Evolutionary conservation across 108 stramenopile genomes (phyloP), one percentile per base, ranked within the genome.

Genomic region (Conticribra weissflogii): DNA sequence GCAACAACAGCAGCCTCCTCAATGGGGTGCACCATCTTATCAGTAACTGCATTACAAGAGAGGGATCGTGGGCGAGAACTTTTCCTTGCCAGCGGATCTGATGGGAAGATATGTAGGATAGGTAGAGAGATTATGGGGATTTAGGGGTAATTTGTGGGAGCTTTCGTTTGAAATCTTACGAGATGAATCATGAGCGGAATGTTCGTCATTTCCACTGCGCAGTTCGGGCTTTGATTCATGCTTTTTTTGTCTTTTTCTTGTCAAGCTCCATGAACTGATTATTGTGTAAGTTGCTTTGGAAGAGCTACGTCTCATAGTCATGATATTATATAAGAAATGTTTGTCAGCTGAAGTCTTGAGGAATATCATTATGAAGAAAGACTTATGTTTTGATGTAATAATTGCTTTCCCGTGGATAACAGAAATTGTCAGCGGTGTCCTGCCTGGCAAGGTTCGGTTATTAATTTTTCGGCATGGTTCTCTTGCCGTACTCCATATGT

Each of bases 1-100:
- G 50, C 81, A 79, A 60, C 58, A 81, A 17, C 59, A 62, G 54
- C 76, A 68, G 49, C 80, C 68, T 44, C 71, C 54, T 70, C 68
- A 70, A 24, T 70, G 68, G 75, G 75, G 75, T 61, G 60, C 75
- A 49, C 76, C 76, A 14, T 58, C 56, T 27, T 77, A 77, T 53
- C 63, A 65, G 51, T 65, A 65, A 65, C 5, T 65, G 50, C 36
- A 9, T 9, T 41, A 12, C 36, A 9, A 12, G 5, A 12, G 36
- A 5, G 12, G 36, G 8, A 41, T 41, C 8, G 36, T 41, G 36
- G 36, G 36, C 12, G 8, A 41, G 36, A 41, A 41, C 5, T 41
- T 5, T 41, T 41, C 12, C 36, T 41, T 12, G 36, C 12, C 12
- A n/a, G n/a, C 12, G 36, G 36, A 41, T 41, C 36, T 41, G 36